phyloP scores from a whole-genome alignment of 352 stramenopile species.

The Phytopythium montanum region DNA sequence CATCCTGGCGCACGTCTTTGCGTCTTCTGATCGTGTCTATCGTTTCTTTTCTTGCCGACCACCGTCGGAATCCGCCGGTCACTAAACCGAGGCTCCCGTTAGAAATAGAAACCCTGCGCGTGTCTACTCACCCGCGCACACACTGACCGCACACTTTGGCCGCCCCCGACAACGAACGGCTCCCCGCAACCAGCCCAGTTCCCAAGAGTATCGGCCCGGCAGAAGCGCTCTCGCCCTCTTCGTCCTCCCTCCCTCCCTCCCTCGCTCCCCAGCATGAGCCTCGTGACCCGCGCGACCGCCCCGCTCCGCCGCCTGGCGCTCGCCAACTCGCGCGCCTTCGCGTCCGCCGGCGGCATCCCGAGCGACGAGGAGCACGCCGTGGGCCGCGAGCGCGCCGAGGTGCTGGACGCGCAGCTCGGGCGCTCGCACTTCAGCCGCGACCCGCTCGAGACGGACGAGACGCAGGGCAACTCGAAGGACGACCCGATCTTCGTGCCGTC shows the following conservation, averaged over 20 bases:
- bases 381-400: conserved; percentile 70
- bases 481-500: conserved; percentile 85
- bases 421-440: conserved; percentile 77
- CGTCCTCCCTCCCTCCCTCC: no score
- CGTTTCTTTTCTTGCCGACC: no score
- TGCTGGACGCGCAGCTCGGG: conserved; percentile 69
- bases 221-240: not conserved
- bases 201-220: not conserved
- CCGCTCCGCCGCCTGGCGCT: conserved; percentile 39
- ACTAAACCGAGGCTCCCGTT: no score
- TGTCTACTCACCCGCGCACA: not conserved
- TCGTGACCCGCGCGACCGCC: conserved; percentile 48
- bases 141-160: not conserved
- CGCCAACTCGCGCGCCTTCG: conserved; percentile 35
- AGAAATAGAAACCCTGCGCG: not conserved
- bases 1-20: no score
- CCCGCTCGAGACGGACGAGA: conserved; percentile 81
- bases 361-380: conserved; percentile 81
- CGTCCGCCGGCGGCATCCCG: conserved; percentile 51
- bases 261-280: conserved; percentile 6
- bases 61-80: no score
- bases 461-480: conserved; percentile 87
- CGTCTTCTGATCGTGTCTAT: no score
- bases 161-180: not conserved
- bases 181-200: not conserved